These are phyloP conservation scores for Solanum bulbocastanum DNA, from an alignment of 257 asterid species.

Conservation along the genomic window DNA sequence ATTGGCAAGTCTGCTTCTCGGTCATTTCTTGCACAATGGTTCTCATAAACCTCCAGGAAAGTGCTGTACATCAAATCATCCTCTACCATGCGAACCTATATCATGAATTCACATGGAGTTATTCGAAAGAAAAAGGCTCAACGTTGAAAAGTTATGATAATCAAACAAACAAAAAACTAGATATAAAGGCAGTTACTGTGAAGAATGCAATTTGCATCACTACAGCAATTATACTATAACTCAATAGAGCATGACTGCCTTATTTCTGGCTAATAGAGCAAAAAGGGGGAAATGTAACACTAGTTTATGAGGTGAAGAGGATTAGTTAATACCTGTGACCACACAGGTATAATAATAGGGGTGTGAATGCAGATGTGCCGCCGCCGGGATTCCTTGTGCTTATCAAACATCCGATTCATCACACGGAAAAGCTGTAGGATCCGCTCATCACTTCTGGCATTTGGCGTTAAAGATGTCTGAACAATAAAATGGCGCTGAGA, in stretches of 20 bases:
- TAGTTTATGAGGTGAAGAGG: neutral
- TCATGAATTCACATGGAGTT: neutral
- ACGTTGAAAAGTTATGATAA: neutral
- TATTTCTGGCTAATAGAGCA: neutral
- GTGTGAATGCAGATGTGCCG: constrained; percentile 95
- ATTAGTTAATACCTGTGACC: constrained; percentile 78
- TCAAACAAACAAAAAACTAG: neutral
- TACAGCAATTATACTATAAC: neutral
- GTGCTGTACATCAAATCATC: constrained; percentile 97
- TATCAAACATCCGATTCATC: constrained; percentile 95
- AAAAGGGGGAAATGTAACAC: neutral
- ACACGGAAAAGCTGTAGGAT: constrained; percentile 97
- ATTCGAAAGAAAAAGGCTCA: neutral
- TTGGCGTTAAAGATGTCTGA: constrained; percentile 98
- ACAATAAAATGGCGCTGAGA: constrained; percentile 97
- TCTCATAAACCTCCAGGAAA: constrained; percentile 95
- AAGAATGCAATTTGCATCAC: neutral
- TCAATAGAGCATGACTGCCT: neutral
- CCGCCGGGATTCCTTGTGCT: constrained; percentile 96
- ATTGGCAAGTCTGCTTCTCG: constrained; percentile 88
- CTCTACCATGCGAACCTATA: constrained; percentile 97
- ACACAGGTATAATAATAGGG: constrained; percentile 94
- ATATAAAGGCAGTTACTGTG: neutral
- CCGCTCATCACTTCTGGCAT: constrained; percentile 98
- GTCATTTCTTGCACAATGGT: constrained; percentile 93